Percentiles rank a stretch among this genome's conserved stretches.
These are phyloP conservation scores for Hypomontagnella submonticulosa DNA, from an alignment of 495 filamentous ascomycete genomes.

Conservation along the genomic window DNA sequence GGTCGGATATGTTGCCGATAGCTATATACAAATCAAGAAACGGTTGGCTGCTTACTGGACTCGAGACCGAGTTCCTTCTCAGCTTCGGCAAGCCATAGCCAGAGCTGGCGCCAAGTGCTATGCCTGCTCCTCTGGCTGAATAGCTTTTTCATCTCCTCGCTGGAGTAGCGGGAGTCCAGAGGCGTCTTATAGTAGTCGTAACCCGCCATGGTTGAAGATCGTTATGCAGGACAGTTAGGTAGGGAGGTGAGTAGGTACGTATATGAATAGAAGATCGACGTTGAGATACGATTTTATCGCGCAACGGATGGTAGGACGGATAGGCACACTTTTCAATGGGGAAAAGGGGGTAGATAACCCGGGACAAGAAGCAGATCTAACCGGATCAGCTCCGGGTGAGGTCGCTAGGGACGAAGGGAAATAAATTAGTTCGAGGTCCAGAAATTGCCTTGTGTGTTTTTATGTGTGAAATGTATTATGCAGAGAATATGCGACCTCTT, in stretches of 20 bases:
- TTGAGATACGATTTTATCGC: conserved; percentile 26
- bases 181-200: conserved; percentile 67
- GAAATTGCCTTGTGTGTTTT: conserved; percentile 14
- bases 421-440: conserved; percentile 9
- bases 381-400: conserved; percentile 21
- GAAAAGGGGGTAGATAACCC: conserved; percentile 20
- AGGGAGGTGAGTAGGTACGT: neutral
- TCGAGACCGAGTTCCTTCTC: conserved; percentile 75
- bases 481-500: conserved; percentile 14
- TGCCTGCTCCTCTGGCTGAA: conserved; percentile 78
- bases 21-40: neutral
- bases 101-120: conserved; percentile 82
- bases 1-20: neutral
- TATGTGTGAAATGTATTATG: conserved; percentile 20
- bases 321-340: conserved; percentile 20
- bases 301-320: conserved; percentile 13
- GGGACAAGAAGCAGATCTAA: conserved; percentile 17
- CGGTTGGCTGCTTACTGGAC: conserved; percentile 17
- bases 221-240: conserved; percentile 4
- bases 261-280: conserved; percentile 5
- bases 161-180: conserved; percentile 78
- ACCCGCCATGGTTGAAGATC: conserved; percentile 16
- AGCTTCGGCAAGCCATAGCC: conserved; percentile 85
- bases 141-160: conserved; percentile 66
- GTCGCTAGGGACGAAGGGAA: conserved; percentile 22